phyloP scores from a whole-genome alignment of 2,329 filamentous ascomycete species.

The Mycosphaerella sp. region DNA sequence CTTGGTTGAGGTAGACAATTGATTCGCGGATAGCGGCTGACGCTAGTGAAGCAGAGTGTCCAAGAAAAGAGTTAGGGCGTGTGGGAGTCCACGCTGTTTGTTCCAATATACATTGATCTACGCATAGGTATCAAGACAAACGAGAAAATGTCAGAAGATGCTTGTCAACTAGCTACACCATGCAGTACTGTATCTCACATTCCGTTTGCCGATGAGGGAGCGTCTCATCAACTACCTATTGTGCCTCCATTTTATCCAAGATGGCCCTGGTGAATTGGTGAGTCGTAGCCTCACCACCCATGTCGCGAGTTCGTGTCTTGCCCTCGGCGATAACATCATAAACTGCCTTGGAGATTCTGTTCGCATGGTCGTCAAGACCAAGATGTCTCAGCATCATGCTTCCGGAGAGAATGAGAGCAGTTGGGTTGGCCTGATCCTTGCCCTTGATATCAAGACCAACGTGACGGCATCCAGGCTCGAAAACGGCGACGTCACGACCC shows the following conservation, averaged over 20 bases:
- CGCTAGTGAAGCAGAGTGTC: too few species aligned
- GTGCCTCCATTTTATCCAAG: conserved; percentile 81
- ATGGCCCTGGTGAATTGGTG: conserved; percentile 94
- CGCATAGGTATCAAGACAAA: not conserved
- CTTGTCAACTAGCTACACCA: not conserved
- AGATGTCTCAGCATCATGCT: conserved; percentile 97
- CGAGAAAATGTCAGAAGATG: not conserved
- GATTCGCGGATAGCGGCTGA: too few species aligned
- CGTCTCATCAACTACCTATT: conserved; percentile 8
- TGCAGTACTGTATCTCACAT: not conserved
- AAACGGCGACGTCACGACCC: conserved; percentile 95
- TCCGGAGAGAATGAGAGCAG: conserved; percentile 86
- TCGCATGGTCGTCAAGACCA: conserved; percentile 95
- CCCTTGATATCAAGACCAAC: conserved; percentile 99
- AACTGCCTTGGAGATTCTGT: conserved; percentile 88
- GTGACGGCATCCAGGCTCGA: conserved; percentile 98
- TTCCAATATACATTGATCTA: not conserved
- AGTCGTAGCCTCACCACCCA: conserved; percentile 85
- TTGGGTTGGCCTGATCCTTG: conserved; percentile 99
- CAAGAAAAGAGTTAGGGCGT: not conserved
- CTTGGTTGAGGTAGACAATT: too few species aligned
- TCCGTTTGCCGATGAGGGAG: too few species aligned
- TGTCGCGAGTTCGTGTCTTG: conserved; percentile 83
- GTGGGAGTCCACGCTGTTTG: not conserved
- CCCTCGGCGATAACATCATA: conserved; percentile 82